These are phyloP conservation scores for Sugiyamaella grinbergsii DNA, from an alignment of 1,139 yeast species.

Conservation along the genomic window DNA sequence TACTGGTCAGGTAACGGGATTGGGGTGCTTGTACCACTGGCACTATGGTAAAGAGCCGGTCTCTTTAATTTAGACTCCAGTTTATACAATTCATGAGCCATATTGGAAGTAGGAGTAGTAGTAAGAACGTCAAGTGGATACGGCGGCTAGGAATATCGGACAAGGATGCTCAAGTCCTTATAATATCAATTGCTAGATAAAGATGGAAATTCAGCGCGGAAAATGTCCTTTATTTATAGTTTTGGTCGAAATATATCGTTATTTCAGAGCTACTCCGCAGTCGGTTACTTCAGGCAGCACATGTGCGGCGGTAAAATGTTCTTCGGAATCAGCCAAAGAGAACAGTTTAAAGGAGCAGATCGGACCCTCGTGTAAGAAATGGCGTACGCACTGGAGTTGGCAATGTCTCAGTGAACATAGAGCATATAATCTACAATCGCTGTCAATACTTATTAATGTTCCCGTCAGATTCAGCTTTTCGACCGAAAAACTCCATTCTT, in stretches of 20 bases:
- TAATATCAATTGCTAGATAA: not conserved
- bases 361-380: no score
- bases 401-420: no score
- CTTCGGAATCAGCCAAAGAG: not conserved
- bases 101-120: not conserved
- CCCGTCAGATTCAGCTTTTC: no score
- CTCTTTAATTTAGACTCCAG: conserved; percentile 2
- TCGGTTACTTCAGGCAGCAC: not conserved
- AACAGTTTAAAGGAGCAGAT: no score
- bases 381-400: no score
- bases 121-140: conserved; percentile 2
- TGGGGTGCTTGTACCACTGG: conserved; percentile 39
- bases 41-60: conserved; percentile 31
- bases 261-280: no score
- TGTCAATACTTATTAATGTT: no score
- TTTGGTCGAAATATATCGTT: not conserved
- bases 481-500: no score
- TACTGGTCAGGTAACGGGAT: conserved; percentile 41
- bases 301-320: not conserved
- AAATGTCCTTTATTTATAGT: not conserved
- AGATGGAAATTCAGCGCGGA: not conserved
- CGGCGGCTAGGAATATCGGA: not conserved
- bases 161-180: no score
- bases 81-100: conserved; percentile 13
- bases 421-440: no score